A percentile compares a stretch with the other conserved stretches of the same genome.
phyloP scores from a whole-genome alignment of 371 early-diverging fungal species.

The Circinella minor region DNA sequence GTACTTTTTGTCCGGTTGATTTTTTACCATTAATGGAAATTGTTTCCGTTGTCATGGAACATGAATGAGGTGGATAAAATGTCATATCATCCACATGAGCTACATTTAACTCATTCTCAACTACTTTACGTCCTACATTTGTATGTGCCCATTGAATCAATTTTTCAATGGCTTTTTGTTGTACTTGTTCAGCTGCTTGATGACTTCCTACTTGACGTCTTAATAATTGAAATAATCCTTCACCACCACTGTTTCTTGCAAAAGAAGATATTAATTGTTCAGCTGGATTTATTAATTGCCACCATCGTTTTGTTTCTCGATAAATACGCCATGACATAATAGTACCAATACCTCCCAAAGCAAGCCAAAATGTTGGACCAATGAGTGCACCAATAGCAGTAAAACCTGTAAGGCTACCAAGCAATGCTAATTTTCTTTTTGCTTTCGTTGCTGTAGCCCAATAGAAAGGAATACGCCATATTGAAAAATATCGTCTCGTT shows the following conservation, averaged over 20 bases:
- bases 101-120: conserved; percentile 30
- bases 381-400: conserved; percentile 30
- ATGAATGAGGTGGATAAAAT: conserved; percentile 27
- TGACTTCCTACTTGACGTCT: conserved; percentile 33
- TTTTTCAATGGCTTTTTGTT: conserved; percentile 32
- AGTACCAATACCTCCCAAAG: conserved; percentile 36
- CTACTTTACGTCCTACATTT: conserved; percentile 24
- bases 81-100: conserved; percentile 34
- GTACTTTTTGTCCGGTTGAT: conserved; percentile 17
- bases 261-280: neutral
- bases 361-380: conserved; percentile 41
- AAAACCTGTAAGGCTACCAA: conserved; percentile 27
- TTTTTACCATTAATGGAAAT: conserved; percentile 4
- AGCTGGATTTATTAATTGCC: conserved; percentile 26
- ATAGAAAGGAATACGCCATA: conserved; percentile 36
- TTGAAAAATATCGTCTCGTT: conserved; percentile 23
- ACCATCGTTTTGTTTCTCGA: conserved; percentile 34
- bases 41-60: conserved; percentile 2
- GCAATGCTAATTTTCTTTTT: conserved; percentile 27
- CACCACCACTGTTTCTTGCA: neutral
- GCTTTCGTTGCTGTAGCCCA: conserved; percentile 29
- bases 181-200: conserved; percentile 32
- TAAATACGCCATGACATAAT: conserved; percentile 39
- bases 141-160: conserved; percentile 31
- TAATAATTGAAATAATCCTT: conserved; percentile 12